phyloP scores from a whole-genome alignment of 2,329 filamentous ascomycete species.

The Pyrenophora seminiperda region DNA sequence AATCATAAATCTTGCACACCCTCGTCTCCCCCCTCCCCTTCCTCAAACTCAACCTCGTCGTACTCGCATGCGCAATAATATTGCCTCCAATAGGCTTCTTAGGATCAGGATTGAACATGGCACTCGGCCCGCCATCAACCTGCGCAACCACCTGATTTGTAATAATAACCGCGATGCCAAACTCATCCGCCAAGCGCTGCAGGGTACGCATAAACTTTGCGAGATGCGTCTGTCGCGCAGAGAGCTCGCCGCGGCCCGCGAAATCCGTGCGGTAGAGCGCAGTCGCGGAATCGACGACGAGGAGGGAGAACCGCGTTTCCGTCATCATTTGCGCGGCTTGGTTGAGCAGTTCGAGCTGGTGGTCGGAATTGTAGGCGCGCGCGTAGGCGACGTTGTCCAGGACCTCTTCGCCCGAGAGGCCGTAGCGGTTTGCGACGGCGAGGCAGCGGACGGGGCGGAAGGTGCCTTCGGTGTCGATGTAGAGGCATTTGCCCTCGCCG shows the following conservation, averaged over 20 bases:
- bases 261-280: constrained; percentile 96
- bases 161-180: constrained; percentile 97
- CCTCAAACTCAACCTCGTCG: constrained; percentile 90
- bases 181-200: constrained; percentile 76
- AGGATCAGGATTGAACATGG: constrained; percentile 99
- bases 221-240: constrained; percentile 86
- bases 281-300: constrained; percentile 95
- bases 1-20: constrained; percentile 99
- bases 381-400: constrained; percentile 98
- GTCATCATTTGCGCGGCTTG: constrained; percentile 99
- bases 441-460: constrained; percentile 88
- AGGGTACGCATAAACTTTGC: constrained; percentile 88
- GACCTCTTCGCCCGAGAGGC: constrained; percentile 93
- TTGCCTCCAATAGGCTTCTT: constrained; percentile 99
- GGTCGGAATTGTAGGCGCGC: constrained; percentile 96
- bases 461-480: constrained; percentile 97
- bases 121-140: constrained; percentile 91
- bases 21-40: constrained; percentile 94
- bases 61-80: constrained; percentile 97
- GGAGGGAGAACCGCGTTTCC: constrained; percentile 93
- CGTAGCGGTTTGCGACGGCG: constrained; percentile 91
- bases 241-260: constrained; percentile 92
- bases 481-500: constrained; percentile 96
- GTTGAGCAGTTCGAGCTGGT: constrained; percentile 92
- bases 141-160: constrained; percentile 99